Base-by-base conservation (phyloP, 1,139 yeast species). In the Arxiozyma slooffiae region DNA sequence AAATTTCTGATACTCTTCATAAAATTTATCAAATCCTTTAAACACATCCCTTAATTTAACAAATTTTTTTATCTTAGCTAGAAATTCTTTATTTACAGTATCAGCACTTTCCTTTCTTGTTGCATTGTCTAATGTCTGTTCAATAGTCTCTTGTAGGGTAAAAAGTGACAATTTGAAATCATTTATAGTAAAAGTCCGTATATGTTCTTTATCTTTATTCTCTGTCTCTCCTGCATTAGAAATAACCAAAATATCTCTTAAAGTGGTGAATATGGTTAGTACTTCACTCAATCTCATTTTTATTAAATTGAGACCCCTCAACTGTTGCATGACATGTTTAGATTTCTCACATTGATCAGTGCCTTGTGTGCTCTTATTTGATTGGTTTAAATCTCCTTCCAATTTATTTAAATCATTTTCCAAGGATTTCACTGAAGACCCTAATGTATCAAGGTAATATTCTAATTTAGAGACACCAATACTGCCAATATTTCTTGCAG, bases 381-480 rank as follows among this genome's bases (percentile, higher is more conserved):
- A 34, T 6, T 59, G 59, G 1, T 52, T 48, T 14, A 71, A 50
- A 46, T 67, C 61, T 17, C 47, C 47, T 38, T 69, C 70, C 22
- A 71, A 65, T 21, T 60, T 62, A 7, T 64, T 62, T 23, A 82
- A 64, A 50, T 81, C 85, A 4, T 72, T 67, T 49, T 79, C 75
- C 34, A 82, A 63, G 1, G 84, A 71, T 39, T 76, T 69, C 26
- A 82, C 76, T 0, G 87, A 77, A 50, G 79, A 77, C 38, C 77
- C 74, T 42, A 83, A 66, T 2, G 82, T 76, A 48, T 80, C 82
- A 41, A 81, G 67, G 60, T 81, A 82, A 62, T 82, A 82, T 57
- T 82, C 83, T 48, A 84, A 65, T 55, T 86, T 71, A 9, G 84
- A 77, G 14, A 54, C 55, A 40, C 57, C 57, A 30, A 30, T 4